Conservation (phyloP, 2,329 filamentous ascomycete genomes). For the Hymenotorrendiella dingleyae region DNA sequence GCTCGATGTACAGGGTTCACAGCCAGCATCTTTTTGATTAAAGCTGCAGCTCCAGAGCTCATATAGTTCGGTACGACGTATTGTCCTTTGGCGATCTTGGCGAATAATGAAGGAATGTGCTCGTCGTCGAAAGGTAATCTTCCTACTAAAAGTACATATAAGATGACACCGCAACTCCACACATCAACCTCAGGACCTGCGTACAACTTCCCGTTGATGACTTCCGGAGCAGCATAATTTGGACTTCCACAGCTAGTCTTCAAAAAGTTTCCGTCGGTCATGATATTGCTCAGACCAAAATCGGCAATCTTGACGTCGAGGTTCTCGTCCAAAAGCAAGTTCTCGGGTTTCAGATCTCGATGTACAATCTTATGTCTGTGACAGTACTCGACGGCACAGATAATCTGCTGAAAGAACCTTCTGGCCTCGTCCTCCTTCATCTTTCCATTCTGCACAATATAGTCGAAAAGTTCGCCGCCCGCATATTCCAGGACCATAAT, state of each 20-base stretch:
- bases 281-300: slow-evolving; percentile 98
- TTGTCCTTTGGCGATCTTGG: slow-evolving; percentile 92
- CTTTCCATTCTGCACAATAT: slow-evolving; percentile 89
- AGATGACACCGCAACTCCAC: slow-evolving; percentile 92
- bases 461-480: slow-evolving; percentile 94
- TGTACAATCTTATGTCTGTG: slow-evolving; percentile 99
- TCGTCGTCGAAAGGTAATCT: slow-evolving; percentile 95
- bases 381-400: slow-evolving; percentile 97
- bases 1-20: slow-evolving; percentile 93
- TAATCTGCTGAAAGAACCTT: slow-evolving; percentile 98
- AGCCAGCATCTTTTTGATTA: slow-evolving; percentile 91
- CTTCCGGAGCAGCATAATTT: slow-evolving; percentile 96
- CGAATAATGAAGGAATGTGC: slow-evolving; percentile 94
- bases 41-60: slow-evolving; percentile 69
- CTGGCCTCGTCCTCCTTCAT: slow-evolving; percentile 90
- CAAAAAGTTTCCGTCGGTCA: slow-evolving; percentile 98
- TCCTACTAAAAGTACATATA: slow-evolving; percentile 76
- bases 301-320: slow-evolving; percentile 99
- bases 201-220: slow-evolving; percentile 96
- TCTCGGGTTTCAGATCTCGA: slow-evolving; percentile 95
- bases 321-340: slow-evolving; percentile 87
- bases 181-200: slow-evolving; percentile 97
- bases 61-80: slow-evolving; percentile 92
- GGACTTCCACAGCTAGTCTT: slow-evolving; percentile 98
- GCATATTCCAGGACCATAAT: slow-evolving; percentile 99